phyloP scores from a whole-genome alignment of 352 stramenopile species.

The Globisporangium emineosum region DNA sequence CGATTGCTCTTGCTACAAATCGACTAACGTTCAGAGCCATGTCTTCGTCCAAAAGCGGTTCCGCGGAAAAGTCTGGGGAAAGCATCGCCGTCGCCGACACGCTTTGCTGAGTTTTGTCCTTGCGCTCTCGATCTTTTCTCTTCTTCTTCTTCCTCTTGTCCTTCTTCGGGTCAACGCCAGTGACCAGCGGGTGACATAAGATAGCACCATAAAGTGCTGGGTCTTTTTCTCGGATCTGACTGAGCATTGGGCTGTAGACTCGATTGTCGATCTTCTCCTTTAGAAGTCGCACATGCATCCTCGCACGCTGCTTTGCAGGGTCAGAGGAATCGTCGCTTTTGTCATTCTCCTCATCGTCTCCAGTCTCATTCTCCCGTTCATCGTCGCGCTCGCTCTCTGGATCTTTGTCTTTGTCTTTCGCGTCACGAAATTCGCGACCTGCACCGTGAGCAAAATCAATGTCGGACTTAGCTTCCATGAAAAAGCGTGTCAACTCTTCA shows the following conservation, averaged over 20 bases:
- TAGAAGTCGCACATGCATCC: conserved; percentile 50
- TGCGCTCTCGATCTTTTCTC: conserved; percentile 76
- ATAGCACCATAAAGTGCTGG: conserved; percentile 81
- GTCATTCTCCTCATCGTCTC: conserved; percentile 57
- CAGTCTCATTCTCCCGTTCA: conserved; percentile 47
- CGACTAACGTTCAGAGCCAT: conserved; percentile 63
- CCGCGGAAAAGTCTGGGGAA: conserved; percentile 58
- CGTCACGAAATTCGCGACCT: conserved; percentile 61
- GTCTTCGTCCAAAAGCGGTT: conserved; percentile 48
- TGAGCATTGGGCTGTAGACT: conserved; percentile 77
- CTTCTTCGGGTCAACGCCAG: conserved; percentile 69
- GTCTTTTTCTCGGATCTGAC: conserved; percentile 75
- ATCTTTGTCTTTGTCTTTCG: conserved; percentile 72
- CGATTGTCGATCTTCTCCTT: conserved; percentile 70
- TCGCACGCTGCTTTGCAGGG: conserved; percentile 41
- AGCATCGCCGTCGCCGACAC: conserved; percentile 52
- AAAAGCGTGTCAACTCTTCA: conserved; percentile 86
- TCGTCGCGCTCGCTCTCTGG: conserved; percentile 62
- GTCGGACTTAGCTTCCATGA: conserved; percentile 89
- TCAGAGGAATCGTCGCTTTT: conserved; percentile 42
- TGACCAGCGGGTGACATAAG: conserved; percentile 79
- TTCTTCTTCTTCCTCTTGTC: conserved; percentile 87
- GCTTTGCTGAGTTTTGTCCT: conserved; percentile 50
- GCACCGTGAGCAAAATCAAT: conserved; percentile 85
- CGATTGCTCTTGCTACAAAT: conserved; percentile 76